Conservation (phyloP, 345 rosid genomes). For the Rhodomyrtus tomentosa region DNA sequence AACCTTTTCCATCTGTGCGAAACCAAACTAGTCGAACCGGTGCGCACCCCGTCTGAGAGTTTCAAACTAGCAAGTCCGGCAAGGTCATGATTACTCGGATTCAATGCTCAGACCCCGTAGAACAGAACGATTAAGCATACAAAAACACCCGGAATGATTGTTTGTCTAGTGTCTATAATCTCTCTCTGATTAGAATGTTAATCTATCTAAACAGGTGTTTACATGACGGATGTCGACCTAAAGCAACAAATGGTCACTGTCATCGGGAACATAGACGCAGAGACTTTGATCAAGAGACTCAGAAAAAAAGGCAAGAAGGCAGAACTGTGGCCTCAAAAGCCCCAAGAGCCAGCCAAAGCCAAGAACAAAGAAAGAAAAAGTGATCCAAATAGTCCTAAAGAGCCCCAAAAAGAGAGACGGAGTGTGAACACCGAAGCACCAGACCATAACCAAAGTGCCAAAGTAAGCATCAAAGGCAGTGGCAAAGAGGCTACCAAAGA, state of each 20-base stretch:
- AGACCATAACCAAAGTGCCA: neutral
- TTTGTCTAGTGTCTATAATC: neutral
- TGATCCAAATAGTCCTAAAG: neutral
- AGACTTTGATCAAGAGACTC: conserved; percentile 16
- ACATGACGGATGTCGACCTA: conserved; percentile 14
- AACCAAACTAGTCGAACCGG: neutral
- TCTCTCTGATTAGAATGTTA: neutral
- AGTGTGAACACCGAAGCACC: neutral
- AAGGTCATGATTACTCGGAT: neutral
- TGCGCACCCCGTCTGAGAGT: neutral
- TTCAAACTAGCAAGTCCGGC: neutral
- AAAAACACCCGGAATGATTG: neutral
- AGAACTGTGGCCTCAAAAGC: conserved; percentile 17
- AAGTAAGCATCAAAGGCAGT: neutral
- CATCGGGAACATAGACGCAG: conserved; percentile 14
- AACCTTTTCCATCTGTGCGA: neutral
- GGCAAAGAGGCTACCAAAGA: neutral
- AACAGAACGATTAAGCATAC: neutral
- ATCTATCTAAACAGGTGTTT: conserved; percentile 14
- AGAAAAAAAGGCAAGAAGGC: conserved; percentile 10
- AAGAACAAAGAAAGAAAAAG: conserved; percentile 1
- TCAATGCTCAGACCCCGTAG: neutral
- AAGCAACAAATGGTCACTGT: conserved; percentile 23
- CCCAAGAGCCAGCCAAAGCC: neutral
- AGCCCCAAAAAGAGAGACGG: neutral